Conservation (phyloP, 1,139 yeast genomes). For the Lodderomyces orthopsilosis region DNA sequence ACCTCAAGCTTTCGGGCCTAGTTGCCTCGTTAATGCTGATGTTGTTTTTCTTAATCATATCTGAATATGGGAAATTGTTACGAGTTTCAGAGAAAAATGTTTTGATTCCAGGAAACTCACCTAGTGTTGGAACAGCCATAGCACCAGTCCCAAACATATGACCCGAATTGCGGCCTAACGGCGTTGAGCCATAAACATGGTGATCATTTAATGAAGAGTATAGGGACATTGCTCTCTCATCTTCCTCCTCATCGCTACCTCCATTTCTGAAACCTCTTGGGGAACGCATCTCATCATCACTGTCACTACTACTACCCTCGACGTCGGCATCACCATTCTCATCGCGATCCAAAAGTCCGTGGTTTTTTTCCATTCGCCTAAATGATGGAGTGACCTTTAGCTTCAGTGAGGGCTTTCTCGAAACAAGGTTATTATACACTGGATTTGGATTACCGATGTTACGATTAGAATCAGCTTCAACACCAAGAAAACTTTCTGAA, state of each 20-base stretch:
- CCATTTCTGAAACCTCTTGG: constrained; percentile 17
- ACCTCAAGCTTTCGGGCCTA: constrained; percentile 32
- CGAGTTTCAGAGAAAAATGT: constrained; percentile 10
- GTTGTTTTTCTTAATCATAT: constrained; percentile 8
- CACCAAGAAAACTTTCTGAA: neutral
- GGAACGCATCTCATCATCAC: constrained; percentile 6
- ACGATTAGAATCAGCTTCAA: neutral
- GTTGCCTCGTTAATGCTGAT: constrained; percentile 31
- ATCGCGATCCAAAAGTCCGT: constrained; percentile 3
- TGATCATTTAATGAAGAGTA: constrained; percentile 40
- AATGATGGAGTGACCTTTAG: constrained; percentile 13
- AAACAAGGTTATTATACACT: constrained; percentile 20
- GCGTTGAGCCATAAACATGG: constrained; percentile 18
- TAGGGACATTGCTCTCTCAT: constrained; percentile 52
- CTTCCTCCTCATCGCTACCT: constrained; percentile 38
- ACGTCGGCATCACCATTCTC: constrained; percentile 12
- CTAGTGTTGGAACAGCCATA: constrained; percentile 39
- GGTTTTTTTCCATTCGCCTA: neutral
- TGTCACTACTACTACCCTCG: constrained; percentile 17
- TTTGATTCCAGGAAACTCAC: constrained; percentile 43
- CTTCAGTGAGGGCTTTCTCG: constrained; percentile 18
- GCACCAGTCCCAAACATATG: constrained; percentile 27
- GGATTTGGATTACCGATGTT: constrained; percentile 7
- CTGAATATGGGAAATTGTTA: constrained; percentile 3
- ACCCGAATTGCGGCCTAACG: constrained; percentile 14